phyloP scores from a whole-genome alignment of 2,329 filamentous ascomycete species.

The Alternaria longipes region DNA sequence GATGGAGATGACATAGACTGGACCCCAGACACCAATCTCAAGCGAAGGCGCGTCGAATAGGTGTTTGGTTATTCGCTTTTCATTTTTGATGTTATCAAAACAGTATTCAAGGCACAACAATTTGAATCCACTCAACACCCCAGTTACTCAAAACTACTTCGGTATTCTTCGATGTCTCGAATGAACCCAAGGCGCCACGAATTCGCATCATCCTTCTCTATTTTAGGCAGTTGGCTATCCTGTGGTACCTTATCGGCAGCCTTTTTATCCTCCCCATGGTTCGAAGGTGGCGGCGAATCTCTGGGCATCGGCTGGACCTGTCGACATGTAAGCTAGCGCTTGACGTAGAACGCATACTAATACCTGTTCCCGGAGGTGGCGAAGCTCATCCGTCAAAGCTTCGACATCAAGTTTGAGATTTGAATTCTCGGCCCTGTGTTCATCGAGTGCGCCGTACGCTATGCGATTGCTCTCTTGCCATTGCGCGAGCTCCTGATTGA shows the following conservation, averaged over 20 bases:
- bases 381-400: too few relatives aligned
- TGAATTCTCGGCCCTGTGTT: too few relatives aligned
- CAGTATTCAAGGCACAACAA: background rate
- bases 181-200: background rate
- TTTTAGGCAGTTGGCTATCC: background rate
- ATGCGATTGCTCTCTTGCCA: too few relatives aligned
- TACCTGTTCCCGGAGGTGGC: too few relatives aligned
- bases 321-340: background rate
- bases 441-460: too few relatives aligned
- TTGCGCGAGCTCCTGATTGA: too few relatives aligned
- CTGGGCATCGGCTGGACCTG: background rate
- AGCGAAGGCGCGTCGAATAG: background rate
- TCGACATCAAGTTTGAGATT: too few relatives aligned
- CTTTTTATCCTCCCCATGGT: background rate
- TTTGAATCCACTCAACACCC: background rate
- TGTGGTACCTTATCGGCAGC: background rate
- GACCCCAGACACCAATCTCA: background rate
- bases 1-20: background rate
- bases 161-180: background rate
- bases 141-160: background rate
- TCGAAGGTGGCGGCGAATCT: background rate
- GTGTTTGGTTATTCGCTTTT: background rate
- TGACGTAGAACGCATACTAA: too few relatives aligned
- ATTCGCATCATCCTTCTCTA: background rate
- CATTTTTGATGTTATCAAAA: background rate